Percentiles rank a stretch among this genome's conserved stretches.
Evolutionary conservation across 495 filamentous ascomycete species (phyloP).

Genomic region (Trypethelium eluteriae): DNA sequence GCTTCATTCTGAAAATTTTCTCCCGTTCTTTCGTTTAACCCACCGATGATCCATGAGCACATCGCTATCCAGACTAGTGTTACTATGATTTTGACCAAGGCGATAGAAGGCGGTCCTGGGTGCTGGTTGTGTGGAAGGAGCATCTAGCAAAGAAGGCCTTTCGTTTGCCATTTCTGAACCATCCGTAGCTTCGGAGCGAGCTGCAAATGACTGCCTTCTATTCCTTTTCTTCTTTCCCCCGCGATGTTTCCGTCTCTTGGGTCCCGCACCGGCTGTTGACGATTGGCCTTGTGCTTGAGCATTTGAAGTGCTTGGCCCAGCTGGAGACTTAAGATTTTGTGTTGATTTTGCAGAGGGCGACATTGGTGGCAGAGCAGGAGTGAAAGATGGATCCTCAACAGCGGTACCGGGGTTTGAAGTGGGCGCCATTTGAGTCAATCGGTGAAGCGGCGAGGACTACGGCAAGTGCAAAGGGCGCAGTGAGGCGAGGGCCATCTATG

Average conservation of each 20-base stretch:
- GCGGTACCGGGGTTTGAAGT: not conserved
- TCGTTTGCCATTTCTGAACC: constrained; percentile 24
- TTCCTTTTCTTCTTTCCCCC: constrained; percentile 53
- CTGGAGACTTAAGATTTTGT: not conserved
- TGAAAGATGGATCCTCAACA: not conserved
- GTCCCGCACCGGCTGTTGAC: constrained; percentile 15
- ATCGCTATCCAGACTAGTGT: constrained; percentile 37
- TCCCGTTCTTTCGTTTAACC: constrained; percentile 6
- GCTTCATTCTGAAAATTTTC: constrained; percentile 17
- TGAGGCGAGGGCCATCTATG: not conserved
- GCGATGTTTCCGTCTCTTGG: constrained; percentile 43
- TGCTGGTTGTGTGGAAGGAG: constrained; percentile 28
- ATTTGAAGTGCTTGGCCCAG: constrained; percentile 1
- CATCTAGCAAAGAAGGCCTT: constrained; percentile 31
- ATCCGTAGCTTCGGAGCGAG: constrained; percentile 39
- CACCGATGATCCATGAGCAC: constrained; percentile 35
- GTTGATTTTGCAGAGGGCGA: not conserved
- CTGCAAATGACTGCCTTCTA: constrained; percentile 58
- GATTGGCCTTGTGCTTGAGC: constrained; percentile 2
- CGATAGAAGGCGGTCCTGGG: constrained; percentile 30
- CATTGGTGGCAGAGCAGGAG: not conserved
- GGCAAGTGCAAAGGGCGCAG: not conserved
- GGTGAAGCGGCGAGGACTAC: not conserved
- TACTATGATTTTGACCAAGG: constrained; percentile 28
- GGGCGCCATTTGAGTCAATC: not conserved